Conservation (phyloP, 805 yeast species). For the Saccharomycopsis vini region DNA sequence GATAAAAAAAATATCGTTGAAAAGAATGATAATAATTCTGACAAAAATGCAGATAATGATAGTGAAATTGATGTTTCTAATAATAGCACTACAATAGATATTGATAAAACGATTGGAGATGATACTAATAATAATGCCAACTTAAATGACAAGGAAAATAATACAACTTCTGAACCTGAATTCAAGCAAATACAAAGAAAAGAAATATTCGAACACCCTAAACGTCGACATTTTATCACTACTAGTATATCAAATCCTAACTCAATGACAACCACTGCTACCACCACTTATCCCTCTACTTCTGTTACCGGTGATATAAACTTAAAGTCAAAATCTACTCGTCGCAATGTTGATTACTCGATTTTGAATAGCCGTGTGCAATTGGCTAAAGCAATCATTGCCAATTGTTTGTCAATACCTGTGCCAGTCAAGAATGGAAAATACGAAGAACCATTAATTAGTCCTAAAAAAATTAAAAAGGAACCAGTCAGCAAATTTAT, state of each 20-base stretch:
- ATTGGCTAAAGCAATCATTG: slow-evolving; percentile 12
- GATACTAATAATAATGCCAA: too few species aligned
- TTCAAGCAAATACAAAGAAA: neutral
- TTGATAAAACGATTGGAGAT: too few species aligned
- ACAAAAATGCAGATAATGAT: neutral
- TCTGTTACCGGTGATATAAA: neutral
- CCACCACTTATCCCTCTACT: too few species aligned
- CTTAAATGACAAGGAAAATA: too few species aligned
- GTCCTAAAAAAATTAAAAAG: neutral
- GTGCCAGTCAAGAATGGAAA: slow-evolving; percentile 20
- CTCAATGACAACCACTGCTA: too few species aligned
- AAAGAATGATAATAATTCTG: neutral
- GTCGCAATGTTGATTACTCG: slow-evolving; percentile 9
- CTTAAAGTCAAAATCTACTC: neutral
- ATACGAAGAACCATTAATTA: too few species aligned
- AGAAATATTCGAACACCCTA: slow-evolving; percentile 1
- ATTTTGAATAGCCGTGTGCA: slow-evolving; percentile 10
- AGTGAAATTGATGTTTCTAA: neutral
- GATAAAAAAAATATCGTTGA: too few species aligned
- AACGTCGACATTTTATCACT: neutral
- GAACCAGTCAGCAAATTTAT: neutral
- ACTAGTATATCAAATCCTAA: too few species aligned
- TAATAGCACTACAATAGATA: too few species aligned
- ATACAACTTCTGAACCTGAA: too few species aligned
- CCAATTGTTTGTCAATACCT: slow-evolving; percentile 24